Percentiles rank a stretch among this genome's conserved stretches.
Evolutionary conservation across 352 stramenopile genomes (phyloP).

Genomic region (Phytopythium delawarense): DNA sequence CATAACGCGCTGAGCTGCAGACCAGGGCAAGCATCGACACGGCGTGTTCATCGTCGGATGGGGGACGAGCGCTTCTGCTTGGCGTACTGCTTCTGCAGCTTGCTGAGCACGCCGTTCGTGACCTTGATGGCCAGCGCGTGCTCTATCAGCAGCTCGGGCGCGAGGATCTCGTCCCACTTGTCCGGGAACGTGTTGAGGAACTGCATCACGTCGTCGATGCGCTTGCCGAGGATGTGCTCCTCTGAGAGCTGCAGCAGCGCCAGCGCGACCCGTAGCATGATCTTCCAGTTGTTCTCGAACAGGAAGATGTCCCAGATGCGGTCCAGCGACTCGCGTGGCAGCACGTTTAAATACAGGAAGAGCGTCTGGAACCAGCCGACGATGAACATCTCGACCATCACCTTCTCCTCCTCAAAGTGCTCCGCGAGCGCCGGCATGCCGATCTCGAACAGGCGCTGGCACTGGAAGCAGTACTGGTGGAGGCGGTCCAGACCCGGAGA

Average conservation of each 20-base stretch:
- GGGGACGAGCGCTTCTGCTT: slow-evolving; percentile 45
- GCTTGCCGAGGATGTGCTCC: slow-evolving; percentile 49
- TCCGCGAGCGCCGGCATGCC: slow-evolving; percentile 46
- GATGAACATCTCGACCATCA: slow-evolving; percentile 85
- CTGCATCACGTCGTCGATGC: slow-evolving; percentile 83
- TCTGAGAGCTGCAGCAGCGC: slow-evolving; percentile 68
- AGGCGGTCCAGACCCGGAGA: slow-evolving; percentile 62
- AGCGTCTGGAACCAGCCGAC: slow-evolving; percentile 88
- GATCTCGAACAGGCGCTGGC: slow-evolving; percentile 61
- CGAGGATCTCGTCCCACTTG: slow-evolving; percentile 50
- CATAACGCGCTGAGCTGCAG: background rate
- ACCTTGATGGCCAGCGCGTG: slow-evolving; percentile 68
- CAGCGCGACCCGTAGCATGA: slow-evolving; percentile 68
- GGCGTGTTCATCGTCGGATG: slow-evolving; percentile 3
- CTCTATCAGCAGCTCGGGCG: slow-evolving; percentile 36
- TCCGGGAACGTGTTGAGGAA: slow-evolving; percentile 84
- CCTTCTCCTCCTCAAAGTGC: slow-evolving; percentile 74
- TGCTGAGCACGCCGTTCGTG: slow-evolving; percentile 69
- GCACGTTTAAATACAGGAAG: slow-evolving; percentile 83
- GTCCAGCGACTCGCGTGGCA: slow-evolving; percentile 63
- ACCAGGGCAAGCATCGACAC: background rate
- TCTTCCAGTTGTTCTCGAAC: slow-evolving; percentile 85
- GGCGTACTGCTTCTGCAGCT: slow-evolving; percentile 67
- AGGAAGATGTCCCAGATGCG: slow-evolving; percentile 87
- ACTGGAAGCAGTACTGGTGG: slow-evolving; percentile 81